Percentiles rank a stretch among this genome's conserved stretches.
phyloP scores from a whole-genome alignment of 2,329 filamentous ascomycete genomes.

The Fusarium miscanthi region DNA sequence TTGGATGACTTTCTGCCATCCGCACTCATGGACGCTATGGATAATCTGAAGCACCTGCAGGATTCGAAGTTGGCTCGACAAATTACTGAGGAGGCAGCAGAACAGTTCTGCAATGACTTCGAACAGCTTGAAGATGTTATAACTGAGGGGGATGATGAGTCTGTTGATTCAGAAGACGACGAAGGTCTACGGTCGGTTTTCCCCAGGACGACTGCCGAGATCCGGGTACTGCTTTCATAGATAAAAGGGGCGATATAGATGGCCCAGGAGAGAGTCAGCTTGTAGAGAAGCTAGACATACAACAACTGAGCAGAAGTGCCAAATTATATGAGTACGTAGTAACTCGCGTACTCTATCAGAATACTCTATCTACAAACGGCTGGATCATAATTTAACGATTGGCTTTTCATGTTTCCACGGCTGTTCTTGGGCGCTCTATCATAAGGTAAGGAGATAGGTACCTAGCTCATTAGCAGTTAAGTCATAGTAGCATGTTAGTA shows the following conservation, averaged over 20 bases:
- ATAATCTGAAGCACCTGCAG: constrained; percentile 79
- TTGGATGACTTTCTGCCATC: constrained; percentile 93
- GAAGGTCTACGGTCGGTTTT: constrained; percentile 56
- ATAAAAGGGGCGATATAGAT: background rate
- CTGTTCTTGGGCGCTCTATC: background rate
- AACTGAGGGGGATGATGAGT: constrained; percentile 56
- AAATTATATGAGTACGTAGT: background rate
- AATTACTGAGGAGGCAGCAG: constrained; percentile 84
- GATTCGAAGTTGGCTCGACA: constrained; percentile 77
- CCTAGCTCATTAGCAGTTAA: too few relatives aligned
- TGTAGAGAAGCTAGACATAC: background rate
- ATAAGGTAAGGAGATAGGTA: too few relatives aligned
- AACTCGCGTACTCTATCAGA: background rate
- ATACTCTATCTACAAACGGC: background rate
- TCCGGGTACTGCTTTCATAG: constrained; percentile 68
- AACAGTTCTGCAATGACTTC: constrained; percentile 87
- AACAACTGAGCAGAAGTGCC: background rate
- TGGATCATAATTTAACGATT: background rate
- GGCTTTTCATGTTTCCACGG: background rate
- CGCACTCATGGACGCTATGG: constrained; percentile 90
- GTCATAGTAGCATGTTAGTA: too few relatives aligned
- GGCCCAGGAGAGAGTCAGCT: background rate
- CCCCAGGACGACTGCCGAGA: constrained; percentile 69
- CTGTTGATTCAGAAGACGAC: constrained; percentile 34
- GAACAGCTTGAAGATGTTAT: constrained; percentile 67